phyloP scores from a whole-genome alignment of 495 filamentous ascomycete species.

The Hyaloscypha bicolor region DNA sequence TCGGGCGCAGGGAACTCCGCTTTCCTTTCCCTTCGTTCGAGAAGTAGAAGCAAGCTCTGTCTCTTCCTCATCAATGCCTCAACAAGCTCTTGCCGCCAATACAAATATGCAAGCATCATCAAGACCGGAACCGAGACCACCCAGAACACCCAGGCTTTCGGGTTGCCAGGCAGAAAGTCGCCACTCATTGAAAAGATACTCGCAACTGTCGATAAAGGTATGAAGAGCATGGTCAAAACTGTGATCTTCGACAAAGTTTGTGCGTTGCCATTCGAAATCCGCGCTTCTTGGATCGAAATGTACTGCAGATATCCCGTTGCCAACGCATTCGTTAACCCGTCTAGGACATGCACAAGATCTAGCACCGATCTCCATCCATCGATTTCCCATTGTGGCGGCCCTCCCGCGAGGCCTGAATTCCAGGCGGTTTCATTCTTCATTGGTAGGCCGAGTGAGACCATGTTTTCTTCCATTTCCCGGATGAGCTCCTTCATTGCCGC shows the following conservation, averaged over 20 bases:
- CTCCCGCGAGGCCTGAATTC: neutral
- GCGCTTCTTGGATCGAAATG: conserved; percentile 17
- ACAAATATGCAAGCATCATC: conserved; percentile 22
- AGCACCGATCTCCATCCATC: conserved; percentile 14
- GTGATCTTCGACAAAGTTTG: conserved; percentile 23
- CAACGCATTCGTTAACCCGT: conserved; percentile 14
- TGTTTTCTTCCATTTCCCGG: conserved; percentile 14
- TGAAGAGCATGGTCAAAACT: conserved; percentile 22
- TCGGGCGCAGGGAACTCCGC: neutral
- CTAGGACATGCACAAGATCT: conserved; percentile 10
- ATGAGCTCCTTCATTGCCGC: conserved; percentile 15
- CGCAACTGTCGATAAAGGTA: conserved; percentile 24
- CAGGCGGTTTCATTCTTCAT: conserved; percentile 4
- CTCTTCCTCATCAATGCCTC: conserved; percentile 12
- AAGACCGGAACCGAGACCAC: conserved; percentile 20
- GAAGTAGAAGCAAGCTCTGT: conserved; percentile 16
- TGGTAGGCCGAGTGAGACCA: conserved; percentile 13
- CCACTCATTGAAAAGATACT: conserved; percentile 22
- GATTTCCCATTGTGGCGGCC: conserved; percentile 9
- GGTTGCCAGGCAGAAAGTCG: conserved; percentile 19
- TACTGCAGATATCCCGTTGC: conserved; percentile 18
- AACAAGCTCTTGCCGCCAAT: conserved; percentile 21
- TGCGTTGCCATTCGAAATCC: conserved; percentile 17
- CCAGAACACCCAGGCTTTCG: conserved; percentile 18
- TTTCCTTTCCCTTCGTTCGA: conserved; percentile 7